Base-by-base conservation (phyloP, 2,329 filamentous ascomycete genomes). In the Ophiobolus disseminans region DNA sequence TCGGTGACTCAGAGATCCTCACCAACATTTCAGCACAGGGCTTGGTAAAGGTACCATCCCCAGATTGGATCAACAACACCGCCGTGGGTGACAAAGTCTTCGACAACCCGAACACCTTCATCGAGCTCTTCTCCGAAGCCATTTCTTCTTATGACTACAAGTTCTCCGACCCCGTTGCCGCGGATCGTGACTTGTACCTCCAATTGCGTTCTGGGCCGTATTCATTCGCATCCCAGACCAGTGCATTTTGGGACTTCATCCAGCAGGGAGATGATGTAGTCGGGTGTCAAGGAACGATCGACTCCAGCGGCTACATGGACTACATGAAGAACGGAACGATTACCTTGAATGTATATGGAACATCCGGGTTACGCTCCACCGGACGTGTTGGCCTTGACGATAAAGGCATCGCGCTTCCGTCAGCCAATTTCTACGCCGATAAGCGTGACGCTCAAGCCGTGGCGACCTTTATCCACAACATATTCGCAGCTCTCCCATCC, bases 291-390 rank as follows among this genome's bases (percentile, higher is more conserved):
- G 81, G 80, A 5, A 83, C 80, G 0, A 78, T 83, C 45, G 78
- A 78, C 63, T 76, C 77, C 0, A 68, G 77, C 0, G 81, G 81
- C 2, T 75, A 70, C 31, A 62, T 66, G 1, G 76, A 69, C 7
- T 79, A 65, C 57, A 75, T 49, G 1, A 58, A 62, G 25, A 72
- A 73, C 41, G 72, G 78, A 48, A 81, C 79, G 50, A 79, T 84
- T 41, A 83, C 80, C 0, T 71, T 84, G 16, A 84, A 84, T 62
- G 66, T 84, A 4, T 84, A 84, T 67, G 81, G 81, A 7, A 84
- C 81, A 0, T 82, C 80, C 0, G 81, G 81, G 1, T 70, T 83
- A 17, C 73, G 75, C 5, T 83, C 81, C 2, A 64, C 73, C 1
- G 80, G 80, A 1, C 70, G 72, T 4, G 79, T 82, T 3, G 60